Evolutionary conservation across 129 eudicot genomes (phyloP).

Genomic region (Rutidosis leptorrhynchoides): DNA sequence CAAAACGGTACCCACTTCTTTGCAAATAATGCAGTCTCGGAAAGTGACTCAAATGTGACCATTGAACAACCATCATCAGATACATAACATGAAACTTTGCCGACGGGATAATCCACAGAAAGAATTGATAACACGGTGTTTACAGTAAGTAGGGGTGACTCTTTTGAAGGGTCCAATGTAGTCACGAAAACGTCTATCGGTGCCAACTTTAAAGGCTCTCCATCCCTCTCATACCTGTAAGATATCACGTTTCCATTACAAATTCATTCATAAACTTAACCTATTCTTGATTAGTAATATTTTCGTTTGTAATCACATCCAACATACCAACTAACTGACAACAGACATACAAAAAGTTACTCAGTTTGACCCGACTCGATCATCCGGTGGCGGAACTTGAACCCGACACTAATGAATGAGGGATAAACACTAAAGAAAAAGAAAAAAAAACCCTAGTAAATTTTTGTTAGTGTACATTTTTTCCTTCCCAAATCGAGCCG

Average conservation of each 20-base stretch:
- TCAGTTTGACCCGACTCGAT: too few species aligned
- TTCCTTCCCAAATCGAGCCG: too few species aligned
- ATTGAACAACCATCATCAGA: conserved; percentile 51
- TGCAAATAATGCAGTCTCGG: conserved; percentile 46
- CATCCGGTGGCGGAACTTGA: too few species aligned
- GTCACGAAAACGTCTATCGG: conserved; percentile 81
- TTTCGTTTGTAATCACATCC: too few species aligned
- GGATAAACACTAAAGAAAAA: too few species aligned
- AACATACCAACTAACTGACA: too few species aligned
- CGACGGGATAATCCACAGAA: conserved; percentile 82
- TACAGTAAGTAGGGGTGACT: conserved; percentile 79
- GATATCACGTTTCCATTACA: background rate
- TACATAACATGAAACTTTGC: conserved; percentile 68
- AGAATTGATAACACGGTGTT: conserved; percentile 83
- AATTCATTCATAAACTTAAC: background rate
- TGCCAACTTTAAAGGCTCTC: conserved; percentile 82
- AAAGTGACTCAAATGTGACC: conserved; percentile 45
- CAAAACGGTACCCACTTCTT: conserved; percentile 81
- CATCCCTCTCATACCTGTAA: conserved; percentile 68
- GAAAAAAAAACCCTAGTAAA: too few species aligned
- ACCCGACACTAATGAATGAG: too few species aligned
- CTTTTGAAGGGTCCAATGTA: conserved; percentile 85
- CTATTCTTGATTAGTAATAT: too few species aligned
- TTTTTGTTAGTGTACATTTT: too few species aligned
- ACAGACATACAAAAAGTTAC: too few species aligned